phyloP scores from a whole-genome alignment of 352 stramenopile genomes.

The Pythium scleroteichum region DNA sequence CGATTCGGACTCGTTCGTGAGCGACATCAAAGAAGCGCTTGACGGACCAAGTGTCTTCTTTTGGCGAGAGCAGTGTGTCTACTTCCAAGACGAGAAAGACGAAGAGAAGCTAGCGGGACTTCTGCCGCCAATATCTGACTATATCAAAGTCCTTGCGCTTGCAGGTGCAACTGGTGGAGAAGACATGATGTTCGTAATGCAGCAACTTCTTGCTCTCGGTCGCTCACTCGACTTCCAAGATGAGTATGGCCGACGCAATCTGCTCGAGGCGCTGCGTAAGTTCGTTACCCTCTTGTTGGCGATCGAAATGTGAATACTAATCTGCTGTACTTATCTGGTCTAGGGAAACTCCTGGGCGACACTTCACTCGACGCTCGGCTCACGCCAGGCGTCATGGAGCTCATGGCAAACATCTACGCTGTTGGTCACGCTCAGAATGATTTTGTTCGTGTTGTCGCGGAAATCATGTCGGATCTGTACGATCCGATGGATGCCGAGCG shows the following conservation, averaged over 20 bases:
- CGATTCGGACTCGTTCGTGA: conserved; percentile 30
- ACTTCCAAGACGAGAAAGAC: conserved; percentile 67
- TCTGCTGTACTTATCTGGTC: conserved; percentile 1
- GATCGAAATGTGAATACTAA: too few relatives aligned
- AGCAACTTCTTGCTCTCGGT: conserved; percentile 66
- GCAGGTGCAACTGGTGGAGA: conserved; percentile 42
- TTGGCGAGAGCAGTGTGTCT: conserved; percentile 79
- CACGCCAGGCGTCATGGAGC: conserved; percentile 69
- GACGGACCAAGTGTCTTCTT: conserved; percentile 65
- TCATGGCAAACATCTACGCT: conserved; percentile 75
- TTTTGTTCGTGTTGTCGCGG: conserved; percentile 75
- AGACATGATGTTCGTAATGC: conserved; percentile 64
- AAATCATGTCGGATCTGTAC: conserved; percentile 80
- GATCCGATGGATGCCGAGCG: conserved; percentile 53
- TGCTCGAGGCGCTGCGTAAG: conserved; percentile 70
- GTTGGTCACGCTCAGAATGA: conserved; percentile 64
- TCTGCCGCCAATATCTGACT: conserved; percentile 68
- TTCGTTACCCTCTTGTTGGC: not conserved
- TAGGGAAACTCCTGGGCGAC: conserved; percentile 62
- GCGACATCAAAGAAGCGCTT: conserved; percentile 17
- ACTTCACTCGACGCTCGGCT: conserved; percentile 55
- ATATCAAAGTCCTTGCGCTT: conserved; percentile 59
- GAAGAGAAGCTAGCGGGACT: conserved; percentile 51
- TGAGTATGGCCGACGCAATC: conserved; percentile 69
- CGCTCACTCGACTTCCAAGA: conserved; percentile 78